Percentiles rank a stretch among this genome's conserved stretches.
Evolutionary conservation across 352 stramenopile genomes (phyloP).

Genomic region (Globisporangium carolinianum): DNA sequence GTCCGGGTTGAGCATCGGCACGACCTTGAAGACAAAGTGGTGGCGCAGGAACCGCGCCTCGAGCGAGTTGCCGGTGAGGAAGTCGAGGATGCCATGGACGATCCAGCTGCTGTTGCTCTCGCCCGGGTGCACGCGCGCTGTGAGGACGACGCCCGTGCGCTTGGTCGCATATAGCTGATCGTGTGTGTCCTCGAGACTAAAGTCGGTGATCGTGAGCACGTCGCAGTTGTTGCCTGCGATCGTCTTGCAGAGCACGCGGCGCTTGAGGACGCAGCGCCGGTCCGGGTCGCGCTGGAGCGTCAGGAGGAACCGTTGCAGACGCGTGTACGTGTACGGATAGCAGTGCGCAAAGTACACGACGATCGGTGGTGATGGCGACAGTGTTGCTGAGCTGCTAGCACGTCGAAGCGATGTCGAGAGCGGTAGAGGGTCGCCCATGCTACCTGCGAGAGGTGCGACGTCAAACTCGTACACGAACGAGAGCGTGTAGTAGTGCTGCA

Average conservation of each 20-base stretch:
- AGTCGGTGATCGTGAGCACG: constrained; percentile 86
- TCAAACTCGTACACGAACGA: constrained; percentile 73
- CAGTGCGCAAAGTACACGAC: constrained; percentile 74
- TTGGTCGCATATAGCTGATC: constrained; percentile 10
- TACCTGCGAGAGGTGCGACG: neutral
- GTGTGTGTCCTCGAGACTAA: constrained; percentile 41
- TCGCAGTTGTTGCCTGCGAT: constrained; percentile 84
- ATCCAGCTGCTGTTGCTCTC: constrained; percentile 88
- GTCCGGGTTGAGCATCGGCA: constrained; percentile 93
- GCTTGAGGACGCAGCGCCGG: constrained; percentile 37
- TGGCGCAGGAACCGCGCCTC: constrained; percentile 72
- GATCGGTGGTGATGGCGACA: constrained; percentile 3
- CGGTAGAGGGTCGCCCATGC: no score
- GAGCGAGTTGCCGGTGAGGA: constrained; percentile 62
- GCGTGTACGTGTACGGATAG: constrained; percentile 84
- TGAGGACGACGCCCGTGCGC: constrained; percentile 70
- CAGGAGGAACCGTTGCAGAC: constrained; percentile 48
- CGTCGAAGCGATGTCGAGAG: no score
- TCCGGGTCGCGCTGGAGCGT: constrained; percentile 48
- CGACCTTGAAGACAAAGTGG: constrained; percentile 86
- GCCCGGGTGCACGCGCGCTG: constrained; percentile 80
- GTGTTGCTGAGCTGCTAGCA: neutral
- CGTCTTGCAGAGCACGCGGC: constrained; percentile 70
- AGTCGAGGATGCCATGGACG: constrained; percentile 87
- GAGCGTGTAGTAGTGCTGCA: constrained; percentile 59